phyloP scores from a whole-genome alignment of 75 land plant genomes.

The Pseudotsuga menziesii region DNA sequence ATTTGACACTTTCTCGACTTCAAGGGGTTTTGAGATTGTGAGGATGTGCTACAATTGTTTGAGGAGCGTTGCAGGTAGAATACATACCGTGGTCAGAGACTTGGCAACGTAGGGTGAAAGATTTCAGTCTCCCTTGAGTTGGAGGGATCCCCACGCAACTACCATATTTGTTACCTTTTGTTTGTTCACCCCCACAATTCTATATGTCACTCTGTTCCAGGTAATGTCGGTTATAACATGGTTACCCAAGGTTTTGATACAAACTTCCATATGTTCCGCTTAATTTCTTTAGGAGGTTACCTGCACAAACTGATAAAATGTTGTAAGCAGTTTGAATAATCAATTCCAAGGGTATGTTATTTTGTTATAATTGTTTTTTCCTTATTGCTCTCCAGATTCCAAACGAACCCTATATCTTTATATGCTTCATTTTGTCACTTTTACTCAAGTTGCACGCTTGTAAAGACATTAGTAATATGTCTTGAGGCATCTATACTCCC shows the following conservation, averaged over 20 bases:
- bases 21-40: slow-evolving; percentile 29
- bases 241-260: slow-evolving; percentile 25
- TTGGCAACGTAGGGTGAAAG: slow-evolving; percentile 58
- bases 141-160: slow-evolving; percentile 64
- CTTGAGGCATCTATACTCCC: neutral
- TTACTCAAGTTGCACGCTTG: too few relatives aligned
- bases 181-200: slow-evolving; percentile 35
- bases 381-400: slow-evolving; percentile 29
- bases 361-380: neutral
- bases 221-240: slow-evolving; percentile 40
- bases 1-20: slow-evolving; percentile 48
- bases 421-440: slow-evolving; percentile 1
- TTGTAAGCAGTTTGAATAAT: neutral
- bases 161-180: slow-evolving; percentile 46
- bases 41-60: slow-evolving; percentile 53
- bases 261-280: slow-evolving; percentile 13
- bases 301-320: slow-evolving; percentile 10
- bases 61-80: slow-evolving; percentile 48
- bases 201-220: slow-evolving; percentile 48
- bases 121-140: slow-evolving; percentile 44
- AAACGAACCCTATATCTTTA: neutral
- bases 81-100: slow-evolving; percentile 52
- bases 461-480: neutral
- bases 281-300: slow-evolving; percentile 14
- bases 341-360: slow-evolving; percentile 3